A percentile compares a stretch with the other conserved stretches of the same genome.
Evolutionary conservation across 176 grass and related monocot species (phyloP).

Genomic region (Microstegium vimineum): DNA sequence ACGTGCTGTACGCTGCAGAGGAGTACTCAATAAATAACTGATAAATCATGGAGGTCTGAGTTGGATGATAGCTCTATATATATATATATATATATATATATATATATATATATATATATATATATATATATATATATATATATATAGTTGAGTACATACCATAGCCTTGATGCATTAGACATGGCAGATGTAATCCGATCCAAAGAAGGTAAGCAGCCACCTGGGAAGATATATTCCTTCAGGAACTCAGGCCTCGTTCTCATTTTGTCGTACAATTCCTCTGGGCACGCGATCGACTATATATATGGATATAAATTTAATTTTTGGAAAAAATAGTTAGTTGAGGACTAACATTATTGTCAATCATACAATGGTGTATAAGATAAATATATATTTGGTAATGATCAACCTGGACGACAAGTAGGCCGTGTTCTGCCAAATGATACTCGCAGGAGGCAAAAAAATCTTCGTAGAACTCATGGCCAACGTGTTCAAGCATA

Average conservation of each 20-base stretch:
- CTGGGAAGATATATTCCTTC: slow-evolving; percentile 10
- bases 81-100: too few species aligned
- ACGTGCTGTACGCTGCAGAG: background rate
- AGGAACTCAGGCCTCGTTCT: slow-evolving; percentile 57
- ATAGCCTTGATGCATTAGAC: slow-evolving; percentile 44
- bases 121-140: too few species aligned
- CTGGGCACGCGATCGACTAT: slow-evolving; percentile 54
- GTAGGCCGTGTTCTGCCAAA: too few species aligned
- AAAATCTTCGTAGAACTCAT: slow-evolving; percentile 56
- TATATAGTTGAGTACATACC: background rate
- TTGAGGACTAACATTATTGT: too few species aligned
- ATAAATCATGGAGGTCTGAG: background rate
- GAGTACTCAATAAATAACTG: background rate
- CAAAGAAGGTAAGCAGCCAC: background rate
- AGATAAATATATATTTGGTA: background rate
- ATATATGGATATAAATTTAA: too few species aligned
- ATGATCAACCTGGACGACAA: background rate
- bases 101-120: too few species aligned
- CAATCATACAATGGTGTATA: too few species aligned
- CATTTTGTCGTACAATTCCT: slow-evolving; percentile 52
- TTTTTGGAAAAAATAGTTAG: background rate
- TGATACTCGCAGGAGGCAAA: background rate
- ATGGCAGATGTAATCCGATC: background rate
- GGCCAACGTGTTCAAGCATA: slow-evolving; percentile 68
- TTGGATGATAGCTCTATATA: too few species aligned